These are phyloP conservation scores for Kluyveromyces sp. DNA, from an alignment of 1,139 yeast genomes.

Conservation along the genomic window DNA sequence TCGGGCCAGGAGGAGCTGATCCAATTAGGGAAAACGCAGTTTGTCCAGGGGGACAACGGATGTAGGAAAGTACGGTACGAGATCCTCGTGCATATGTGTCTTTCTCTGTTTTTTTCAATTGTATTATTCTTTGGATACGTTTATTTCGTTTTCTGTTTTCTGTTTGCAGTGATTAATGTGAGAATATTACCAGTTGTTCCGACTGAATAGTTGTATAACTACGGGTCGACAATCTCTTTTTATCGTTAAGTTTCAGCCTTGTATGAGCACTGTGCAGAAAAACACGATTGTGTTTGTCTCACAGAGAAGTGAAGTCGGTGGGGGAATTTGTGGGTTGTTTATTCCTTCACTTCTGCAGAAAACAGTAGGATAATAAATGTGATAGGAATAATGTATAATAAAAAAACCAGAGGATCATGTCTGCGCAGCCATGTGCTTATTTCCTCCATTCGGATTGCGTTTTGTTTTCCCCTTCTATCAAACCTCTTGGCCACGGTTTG, in stretches of 20 bases:
- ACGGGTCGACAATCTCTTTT: conserved; percentile 30
- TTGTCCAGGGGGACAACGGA: conserved; percentile 5
- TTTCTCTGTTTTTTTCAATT: not conserved
- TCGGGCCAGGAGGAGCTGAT: too few relatives aligned
- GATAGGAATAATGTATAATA: too few relatives aligned
- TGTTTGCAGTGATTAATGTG: conserved; percentile 9
- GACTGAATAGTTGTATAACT: conserved; percentile 32
- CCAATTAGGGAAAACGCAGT: too few relatives aligned
- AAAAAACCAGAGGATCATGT: too few relatives aligned
- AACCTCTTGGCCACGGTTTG: not conserved
- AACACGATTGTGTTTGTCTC: not conserved
- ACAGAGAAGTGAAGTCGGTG: too few relatives aligned
- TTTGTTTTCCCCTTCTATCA: too few relatives aligned
- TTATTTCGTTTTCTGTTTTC: not conserved
- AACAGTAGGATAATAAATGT: too few relatives aligned
- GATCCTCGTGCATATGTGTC: not conserved
- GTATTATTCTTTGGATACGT: too few relatives aligned
- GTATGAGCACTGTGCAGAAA: conserved; percentile 23
- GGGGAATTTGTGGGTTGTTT: not conserved
- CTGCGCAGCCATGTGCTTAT: not conserved
- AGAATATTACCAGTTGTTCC: conserved; percentile 32
- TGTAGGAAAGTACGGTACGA: conserved; percentile 4
- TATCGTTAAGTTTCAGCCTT: conserved; percentile 36
- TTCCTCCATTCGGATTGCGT: conserved; percentile 1
- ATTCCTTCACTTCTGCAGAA: not conserved